phyloP scores from a whole-genome alignment of 257 asterid genomes.

The Lycium barbarum region DNA sequence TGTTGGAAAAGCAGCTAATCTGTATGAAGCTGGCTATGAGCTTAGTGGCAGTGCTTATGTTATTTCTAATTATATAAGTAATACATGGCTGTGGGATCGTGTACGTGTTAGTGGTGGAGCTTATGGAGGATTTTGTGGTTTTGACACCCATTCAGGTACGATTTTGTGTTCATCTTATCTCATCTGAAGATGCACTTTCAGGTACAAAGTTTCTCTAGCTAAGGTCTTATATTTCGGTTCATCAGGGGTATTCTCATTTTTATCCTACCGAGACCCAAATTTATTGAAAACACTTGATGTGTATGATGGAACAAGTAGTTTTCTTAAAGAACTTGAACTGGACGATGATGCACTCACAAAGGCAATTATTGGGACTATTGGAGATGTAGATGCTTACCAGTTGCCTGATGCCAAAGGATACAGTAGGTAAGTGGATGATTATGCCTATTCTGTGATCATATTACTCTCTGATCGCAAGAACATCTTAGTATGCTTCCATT shows the following conservation, averaged over 20 bases:
- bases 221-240: slow-evolving; percentile 22
- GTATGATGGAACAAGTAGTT: slow-evolving; percentile 88
- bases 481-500: not conserved
- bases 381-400: slow-evolving; percentile 94
- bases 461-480: not conserved
- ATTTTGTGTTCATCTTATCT: slow-evolving; percentile 24
- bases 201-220: slow-evolving; percentile 16
- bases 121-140: slow-evolving; percentile 97
- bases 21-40: slow-evolving; percentile 86
- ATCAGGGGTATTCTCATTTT: slow-evolving; percentile 91
- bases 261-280: slow-evolving; percentile 97
- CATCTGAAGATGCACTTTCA: slow-evolving; percentile 10
- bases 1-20: slow-evolving; percentile 98
- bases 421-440: slow-evolving; percentile 64
- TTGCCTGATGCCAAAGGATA: slow-evolving; percentile 99
- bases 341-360: slow-evolving; percentile 89
- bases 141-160: slow-evolving; percentile 92
- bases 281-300: slow-evolving; percentile 88
- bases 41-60: slow-evolving; percentile 95
- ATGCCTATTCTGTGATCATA: not conserved
- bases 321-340: slow-evolving; percentile 86
- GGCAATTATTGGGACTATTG: slow-evolving; percentile 97
- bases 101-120: slow-evolving; percentile 99
- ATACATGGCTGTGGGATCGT: slow-evolving; percentile 99
- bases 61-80: slow-evolving; percentile 78